Conservation (phyloP, 306 rosid genomes). For the Medicago truncatula region DNA sequence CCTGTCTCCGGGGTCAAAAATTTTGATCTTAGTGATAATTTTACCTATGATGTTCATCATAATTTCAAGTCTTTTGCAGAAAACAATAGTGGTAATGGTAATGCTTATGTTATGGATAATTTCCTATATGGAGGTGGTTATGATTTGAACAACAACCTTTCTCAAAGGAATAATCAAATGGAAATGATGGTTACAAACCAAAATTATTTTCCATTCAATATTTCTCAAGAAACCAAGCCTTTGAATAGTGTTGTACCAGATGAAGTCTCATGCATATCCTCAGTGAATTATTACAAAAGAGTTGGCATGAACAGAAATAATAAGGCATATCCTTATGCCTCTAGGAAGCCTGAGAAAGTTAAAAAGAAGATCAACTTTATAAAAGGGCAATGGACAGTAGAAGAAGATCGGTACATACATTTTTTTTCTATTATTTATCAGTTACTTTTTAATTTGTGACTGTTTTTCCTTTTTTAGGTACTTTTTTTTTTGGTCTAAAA, state of each 20-base stretch:
- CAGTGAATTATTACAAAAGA: constrained; percentile 50
- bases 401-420: constrained; percentile 82
- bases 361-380: constrained; percentile 61
- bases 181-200: constrained; percentile 49
- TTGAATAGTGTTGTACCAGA: constrained; percentile 58
- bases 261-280: constrained; percentile 66
- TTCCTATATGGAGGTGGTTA: constrained; percentile 57
- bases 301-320: constrained; percentile 46
- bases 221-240: constrained; percentile 52
- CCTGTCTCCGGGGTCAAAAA: constrained; percentile 44
- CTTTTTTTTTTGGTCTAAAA: not conserved
- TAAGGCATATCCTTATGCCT: constrained; percentile 25
- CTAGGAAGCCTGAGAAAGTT: constrained; percentile 50
- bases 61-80: constrained; percentile 60
- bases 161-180: constrained; percentile 44
- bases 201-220: constrained; percentile 39
- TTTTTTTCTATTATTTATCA: not conserved
- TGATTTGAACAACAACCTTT: constrained; percentile 42
- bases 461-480: not conserved
- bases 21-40: constrained; percentile 47
- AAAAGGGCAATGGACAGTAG: constrained; percentile 91
- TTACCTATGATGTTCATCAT: constrained; percentile 32
- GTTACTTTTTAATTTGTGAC: not conserved
- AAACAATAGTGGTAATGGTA: constrained; percentile 31
- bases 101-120: constrained; percentile 64